Evolutionary conservation across 768 basidiomycete genomes (phyloP).

Genomic region (Rhizopogon rudus): DNA sequence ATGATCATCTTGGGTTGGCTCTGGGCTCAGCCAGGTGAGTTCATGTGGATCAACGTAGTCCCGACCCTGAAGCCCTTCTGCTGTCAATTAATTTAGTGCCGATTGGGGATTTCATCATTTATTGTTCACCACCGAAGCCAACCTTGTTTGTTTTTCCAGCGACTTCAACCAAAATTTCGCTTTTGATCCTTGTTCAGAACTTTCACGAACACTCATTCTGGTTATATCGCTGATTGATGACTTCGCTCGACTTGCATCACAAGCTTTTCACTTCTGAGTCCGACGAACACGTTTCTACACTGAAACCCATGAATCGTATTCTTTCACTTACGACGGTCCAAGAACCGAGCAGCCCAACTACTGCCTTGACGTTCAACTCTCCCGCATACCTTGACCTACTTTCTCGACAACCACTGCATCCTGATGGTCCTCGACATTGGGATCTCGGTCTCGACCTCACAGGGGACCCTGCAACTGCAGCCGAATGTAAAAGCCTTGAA

Average conservation of each 20-base stretch:
- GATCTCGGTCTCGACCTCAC: slow-evolving; percentile 25
- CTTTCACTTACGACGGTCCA: slow-evolving; percentile 2
- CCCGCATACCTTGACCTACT: slow-evolving; percentile 33
- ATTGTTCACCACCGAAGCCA: neutral
- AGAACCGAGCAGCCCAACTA: slow-evolving; percentile 12
- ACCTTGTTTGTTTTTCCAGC: slow-evolving; percentile 1
- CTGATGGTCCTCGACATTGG: slow-evolving; percentile 30
- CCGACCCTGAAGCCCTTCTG: neutral
- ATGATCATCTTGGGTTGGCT: neutral
- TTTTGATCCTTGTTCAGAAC: slow-evolving; percentile 1
- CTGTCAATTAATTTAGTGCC: neutral
- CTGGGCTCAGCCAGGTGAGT: neutral
- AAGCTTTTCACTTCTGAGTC: slow-evolving; percentile 39
- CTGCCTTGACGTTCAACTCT: slow-evolving; percentile 12
- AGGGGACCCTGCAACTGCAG: slow-evolving; percentile 24
- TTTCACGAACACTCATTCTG: slow-evolving; percentile 10
- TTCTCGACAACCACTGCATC: slow-evolving; percentile 38
- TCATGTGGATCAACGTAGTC: neutral
- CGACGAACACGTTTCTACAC: slow-evolving; percentile 10
- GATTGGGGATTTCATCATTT: neutral
- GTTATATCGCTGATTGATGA: slow-evolving; percentile 34
- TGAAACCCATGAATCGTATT: slow-evolving; percentile 12
- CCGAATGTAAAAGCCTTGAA: slow-evolving; percentile 26
- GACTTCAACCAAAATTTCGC: neutral
- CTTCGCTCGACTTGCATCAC: slow-evolving; percentile 55